phyloP scores from a whole-genome alignment of 2,329 filamentous ascomycete species.

The Aureobasidium leucospermi region DNA sequence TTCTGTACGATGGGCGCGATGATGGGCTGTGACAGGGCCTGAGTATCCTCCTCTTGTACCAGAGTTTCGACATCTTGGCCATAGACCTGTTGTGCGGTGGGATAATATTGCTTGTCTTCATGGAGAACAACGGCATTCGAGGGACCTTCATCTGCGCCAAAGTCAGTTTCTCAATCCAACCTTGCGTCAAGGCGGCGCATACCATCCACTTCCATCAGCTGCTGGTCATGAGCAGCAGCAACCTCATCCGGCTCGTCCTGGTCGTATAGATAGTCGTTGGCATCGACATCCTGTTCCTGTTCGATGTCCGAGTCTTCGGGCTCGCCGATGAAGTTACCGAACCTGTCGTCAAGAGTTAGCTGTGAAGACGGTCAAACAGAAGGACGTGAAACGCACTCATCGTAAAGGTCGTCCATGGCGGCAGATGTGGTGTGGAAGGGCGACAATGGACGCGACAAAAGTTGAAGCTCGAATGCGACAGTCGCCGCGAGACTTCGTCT shows the following conservation, averaged over 20 bases:
- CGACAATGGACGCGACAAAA: constrained; percentile 12
- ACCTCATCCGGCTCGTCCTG: constrained; percentile 58
- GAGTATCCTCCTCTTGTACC: constrained; percentile 95
- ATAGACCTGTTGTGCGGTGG: constrained; percentile 93
- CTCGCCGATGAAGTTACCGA: constrained; percentile 97
- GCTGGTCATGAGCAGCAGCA: constrained; percentile 55
- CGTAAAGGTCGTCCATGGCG: constrained; percentile 90
- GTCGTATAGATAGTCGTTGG: constrained; percentile 72
- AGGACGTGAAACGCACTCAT: constrained; percentile 57
- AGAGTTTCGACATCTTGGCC: constrained; percentile 89
- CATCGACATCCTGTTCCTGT: constrained; percentile 63
- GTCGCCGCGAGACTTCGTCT: constrained; percentile 1
- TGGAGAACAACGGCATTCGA: constrained; percentile 97
- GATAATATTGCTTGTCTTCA: constrained; percentile 99
- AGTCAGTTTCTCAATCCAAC: not conserved
- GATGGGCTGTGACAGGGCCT: constrained; percentile 85
- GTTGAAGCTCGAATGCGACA: constrained; percentile 12
- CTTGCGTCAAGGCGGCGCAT: constrained; percentile 21
- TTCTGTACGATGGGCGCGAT: constrained; percentile 89
- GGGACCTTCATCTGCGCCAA: constrained; percentile 62
- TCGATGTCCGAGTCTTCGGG: constrained; percentile 82
- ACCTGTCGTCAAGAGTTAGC: constrained; percentile 46
- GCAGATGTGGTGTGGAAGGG: constrained; percentile 16
- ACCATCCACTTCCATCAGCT: constrained; percentile 92
- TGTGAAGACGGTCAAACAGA: constrained; percentile 11